phyloP scores from a whole-genome alignment of 768 basidiomycete species.

The Termitomyces sp. region DNA sequence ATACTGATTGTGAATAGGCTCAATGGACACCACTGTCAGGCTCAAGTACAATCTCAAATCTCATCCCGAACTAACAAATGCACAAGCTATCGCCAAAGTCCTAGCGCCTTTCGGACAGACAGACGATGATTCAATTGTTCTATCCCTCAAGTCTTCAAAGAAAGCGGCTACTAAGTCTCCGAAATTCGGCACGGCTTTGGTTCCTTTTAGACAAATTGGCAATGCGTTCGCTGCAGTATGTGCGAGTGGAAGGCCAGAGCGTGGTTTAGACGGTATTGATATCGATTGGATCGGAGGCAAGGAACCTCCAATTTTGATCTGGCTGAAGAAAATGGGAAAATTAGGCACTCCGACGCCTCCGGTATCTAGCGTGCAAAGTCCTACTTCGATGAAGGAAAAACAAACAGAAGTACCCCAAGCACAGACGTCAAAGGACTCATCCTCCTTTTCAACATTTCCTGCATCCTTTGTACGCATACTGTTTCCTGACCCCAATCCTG shows the following conservation, averaged over 20 bases:
- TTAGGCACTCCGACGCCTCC: conserved; percentile 30
- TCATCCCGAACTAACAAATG: conserved; percentile 52
- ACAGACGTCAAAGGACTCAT: conserved; percentile 20
- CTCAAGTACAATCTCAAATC: conserved; percentile 61
- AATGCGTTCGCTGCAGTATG: conserved; percentile 76
- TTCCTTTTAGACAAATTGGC: conserved; percentile 72
- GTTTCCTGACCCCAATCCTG: not conserved
- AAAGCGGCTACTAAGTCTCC: conserved; percentile 51
- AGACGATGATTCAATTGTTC: conserved; percentile 61
- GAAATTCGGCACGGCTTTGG: conserved; percentile 65
- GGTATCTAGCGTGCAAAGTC: not conserved
- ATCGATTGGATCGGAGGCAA: conserved; percentile 69
- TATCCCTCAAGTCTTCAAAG: conserved; percentile 60
- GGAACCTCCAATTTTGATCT: conserved; percentile 68
- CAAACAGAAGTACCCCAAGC: conserved; percentile 25
- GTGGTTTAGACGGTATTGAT: conserved; percentile 57
- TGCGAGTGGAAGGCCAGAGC: conserved; percentile 45
- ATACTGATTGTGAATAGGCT: conserved; percentile 41
- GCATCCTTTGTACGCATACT: conserved; percentile 43
- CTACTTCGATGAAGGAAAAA: conserved; percentile 1
- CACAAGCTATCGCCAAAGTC: conserved; percentile 42
- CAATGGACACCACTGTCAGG: conserved; percentile 71
- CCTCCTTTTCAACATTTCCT: conserved; percentile 61
- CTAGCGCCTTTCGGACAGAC: conserved; percentile 57
- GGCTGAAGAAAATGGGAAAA: conserved; percentile 71